Evolutionary conservation across 1,139 yeast species (phyloP).

Genomic region (Zygoascus sp.): DNA sequence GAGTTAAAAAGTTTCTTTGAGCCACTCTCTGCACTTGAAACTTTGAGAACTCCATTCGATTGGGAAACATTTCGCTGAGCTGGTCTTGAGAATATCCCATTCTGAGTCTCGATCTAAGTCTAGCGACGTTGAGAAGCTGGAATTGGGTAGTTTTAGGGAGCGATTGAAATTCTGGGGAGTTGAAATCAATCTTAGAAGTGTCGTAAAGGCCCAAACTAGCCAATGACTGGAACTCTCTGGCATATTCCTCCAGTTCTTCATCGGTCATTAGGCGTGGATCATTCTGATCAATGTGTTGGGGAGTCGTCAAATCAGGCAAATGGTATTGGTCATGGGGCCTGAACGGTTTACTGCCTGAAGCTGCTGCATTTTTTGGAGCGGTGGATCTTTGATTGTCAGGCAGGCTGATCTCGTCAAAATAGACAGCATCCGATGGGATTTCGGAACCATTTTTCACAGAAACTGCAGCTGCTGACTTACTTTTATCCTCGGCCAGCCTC

Average conservation of each 20-base stretch:
- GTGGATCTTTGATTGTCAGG: constrained; percentile 15
- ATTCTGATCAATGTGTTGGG: constrained; percentile 35
- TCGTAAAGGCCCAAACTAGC: constrained; percentile 37
- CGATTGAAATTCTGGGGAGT: constrained; percentile 35
- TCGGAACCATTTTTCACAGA: constrained; percentile 10
- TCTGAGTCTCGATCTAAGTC: constrained; percentile 82
- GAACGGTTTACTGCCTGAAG: constrained; percentile 15
- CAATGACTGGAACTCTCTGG: constrained; percentile 58
- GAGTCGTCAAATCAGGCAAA: constrained; percentile 60
- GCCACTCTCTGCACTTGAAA: constrained; percentile 93
- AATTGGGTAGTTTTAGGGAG: constrained; percentile 80
- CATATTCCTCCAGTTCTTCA: constrained; percentile 61
- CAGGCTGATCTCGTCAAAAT: constrained; percentile 28
- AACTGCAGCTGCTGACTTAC: constrained; percentile 13
- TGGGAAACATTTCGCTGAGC: constrained; percentile 71
- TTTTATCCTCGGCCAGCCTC: constrained; percentile 40
- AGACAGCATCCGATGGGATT: constrained; percentile 24
- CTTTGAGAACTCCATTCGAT: constrained; percentile 82
- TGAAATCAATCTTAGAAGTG: constrained; percentile 35
- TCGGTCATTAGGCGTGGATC: constrained; percentile 76
- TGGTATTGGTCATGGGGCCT: constrained; percentile 67
- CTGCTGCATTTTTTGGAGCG: constrained; percentile 1
- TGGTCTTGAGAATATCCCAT: constrained; percentile 94
- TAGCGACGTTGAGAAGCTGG: constrained; percentile 74
- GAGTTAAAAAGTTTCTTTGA: constrained; percentile 85